Base-by-base conservation (phyloP, 495 filamentous ascomycete genomes). In the Rusavskia elegans region DNA sequence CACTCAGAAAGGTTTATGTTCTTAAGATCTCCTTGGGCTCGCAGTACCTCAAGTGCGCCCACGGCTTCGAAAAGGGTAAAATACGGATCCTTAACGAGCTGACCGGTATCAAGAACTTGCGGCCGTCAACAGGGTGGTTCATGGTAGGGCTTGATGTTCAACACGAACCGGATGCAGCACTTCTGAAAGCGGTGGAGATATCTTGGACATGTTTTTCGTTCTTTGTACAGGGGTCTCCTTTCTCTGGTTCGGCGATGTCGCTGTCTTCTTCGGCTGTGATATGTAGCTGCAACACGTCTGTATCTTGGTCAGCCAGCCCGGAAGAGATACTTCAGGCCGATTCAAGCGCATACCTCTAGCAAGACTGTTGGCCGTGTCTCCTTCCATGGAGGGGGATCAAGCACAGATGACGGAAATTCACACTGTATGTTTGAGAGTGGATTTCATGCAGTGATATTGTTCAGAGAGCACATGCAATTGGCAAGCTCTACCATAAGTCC, bases 21-120 rank as follows among this genome's bases (percentile, higher is more conserved):
- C 13, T 35, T 30, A 42, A 42, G 2, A 42, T 20, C 39, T 32
- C n/a, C 23, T 50, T 21, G 30, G 49, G 35, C 39, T 46, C 8
- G 20, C 10, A 13, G 2, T 69, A 90, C 92, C 83, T 98, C 92
- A 56, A 98, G 73, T 59, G 93, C 90, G 53, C 85, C 87, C 56
- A 98, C 93, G 51, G 89, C 79, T 66, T 97, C 92, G 59, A 92
- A 94, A 9, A 97, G 75, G 7, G 87, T 94, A 59, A 98, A 96
- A 57, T 75, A 78, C 48, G 85, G 85, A 85, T 98, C 89, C 68
- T 96, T 94, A 52, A 96, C 79, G 10, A 99, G 77, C 54, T 90
- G 79, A 19, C 92, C 90, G 11, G 82, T 76, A 19, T 72, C 64
- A 48, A 98, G 71, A 51, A 78, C 90, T 96, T 49, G 42, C 29